Base-by-base conservation (phyloP, 2,329 filamentous ascomycete species). In the Colletotrichum costaricense region DNA sequence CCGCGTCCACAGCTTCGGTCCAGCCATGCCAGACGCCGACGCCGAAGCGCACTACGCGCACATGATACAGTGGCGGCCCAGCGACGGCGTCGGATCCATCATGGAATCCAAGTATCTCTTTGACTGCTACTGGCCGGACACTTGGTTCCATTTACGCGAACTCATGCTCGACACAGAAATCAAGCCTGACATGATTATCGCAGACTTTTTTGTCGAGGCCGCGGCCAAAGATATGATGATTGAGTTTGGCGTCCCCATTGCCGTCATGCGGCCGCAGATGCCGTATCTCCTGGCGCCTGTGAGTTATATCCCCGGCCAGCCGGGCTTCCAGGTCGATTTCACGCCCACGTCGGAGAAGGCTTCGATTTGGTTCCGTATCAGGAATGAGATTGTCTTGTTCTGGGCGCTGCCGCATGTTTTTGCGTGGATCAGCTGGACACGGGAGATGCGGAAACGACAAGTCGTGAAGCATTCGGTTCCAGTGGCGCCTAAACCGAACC, bases 191-290 rank as follows among this genome's bases (percentile, higher is more conserved):
- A 79, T 86, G 66, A 83, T 86, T 28, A 68, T 86, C 3, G 82
- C 83, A 0, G 84, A 86, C 65, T 86, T 84, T 84, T 84, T 68
- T 52, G 83, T 82, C 33, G 84, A 86, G 7, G 79, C 81, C 4
- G 84, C 83, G 0, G 82, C 80, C 3, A 77, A 80, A 58, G 85
- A 86, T 67, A 84, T 86, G 59, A 78, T 81, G 6, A 69, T 76
- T 22, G 78, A 86, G 74, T 81, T 81, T 42, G 75, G 77, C 16
- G 71, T 86, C 4, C 84, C 84, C 2, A 76, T 86, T 5, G 83
- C 84, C 11, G 78, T 80, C 30, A 77, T 84, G 12, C 84, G 80
- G 80, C 82, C 84, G 3, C 81, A 85, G 71, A 85, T 85, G 83
- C 84, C 84, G 0, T 81, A 79, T 35, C 71, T 79, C 1, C 81